Evolutionary conservation across 768 basidiomycete species (phyloP).

Genomic region (Amanita polypyramis): DNA sequence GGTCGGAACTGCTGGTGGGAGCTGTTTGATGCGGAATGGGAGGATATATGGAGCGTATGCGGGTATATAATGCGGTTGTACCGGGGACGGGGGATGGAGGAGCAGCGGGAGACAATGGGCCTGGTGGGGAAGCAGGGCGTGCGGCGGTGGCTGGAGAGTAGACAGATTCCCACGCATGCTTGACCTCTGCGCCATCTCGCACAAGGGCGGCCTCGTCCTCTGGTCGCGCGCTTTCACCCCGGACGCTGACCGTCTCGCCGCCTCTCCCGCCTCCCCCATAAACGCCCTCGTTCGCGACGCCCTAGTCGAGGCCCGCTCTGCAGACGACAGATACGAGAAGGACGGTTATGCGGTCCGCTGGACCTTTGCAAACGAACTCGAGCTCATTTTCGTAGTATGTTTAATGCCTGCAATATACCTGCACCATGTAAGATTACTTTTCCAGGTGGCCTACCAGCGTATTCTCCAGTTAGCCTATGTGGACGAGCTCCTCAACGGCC

Average conservation of each 20-base stretch:
- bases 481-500: conserved; percentile 71
- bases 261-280: conserved; percentile 70
- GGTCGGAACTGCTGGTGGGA: conserved; percentile 84
- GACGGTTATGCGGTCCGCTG: conserved; percentile 93
- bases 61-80: conserved; percentile 83
- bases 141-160: conserved; percentile 70
- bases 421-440: conserved; percentile 4
- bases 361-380: conserved; percentile 92
- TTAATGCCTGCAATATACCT: neutral
- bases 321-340: conserved; percentile 82
- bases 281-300: conserved; percentile 86
- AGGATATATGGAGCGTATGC: conserved; percentile 79
- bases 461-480: conserved; percentile 93
- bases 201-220: conserved; percentile 88
- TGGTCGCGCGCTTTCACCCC: conserved; percentile 97
- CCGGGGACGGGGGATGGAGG: conserved; percentile 39
- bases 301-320: conserved; percentile 79
- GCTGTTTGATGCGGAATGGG: conserved; percentile 85
- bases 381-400: conserved; percentile 92
- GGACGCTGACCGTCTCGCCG: conserved; percentile 57
- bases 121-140: conserved; percentile 73
- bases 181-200: conserved; percentile 92
- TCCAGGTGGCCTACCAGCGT: conserved; percentile 92
- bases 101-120: conserved; percentile 33
- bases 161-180: conserved; percentile 44